Evolutionary conservation across 176 grass and related monocot species (phyloP).

Genomic region (Aechmea fasciata): DNA sequence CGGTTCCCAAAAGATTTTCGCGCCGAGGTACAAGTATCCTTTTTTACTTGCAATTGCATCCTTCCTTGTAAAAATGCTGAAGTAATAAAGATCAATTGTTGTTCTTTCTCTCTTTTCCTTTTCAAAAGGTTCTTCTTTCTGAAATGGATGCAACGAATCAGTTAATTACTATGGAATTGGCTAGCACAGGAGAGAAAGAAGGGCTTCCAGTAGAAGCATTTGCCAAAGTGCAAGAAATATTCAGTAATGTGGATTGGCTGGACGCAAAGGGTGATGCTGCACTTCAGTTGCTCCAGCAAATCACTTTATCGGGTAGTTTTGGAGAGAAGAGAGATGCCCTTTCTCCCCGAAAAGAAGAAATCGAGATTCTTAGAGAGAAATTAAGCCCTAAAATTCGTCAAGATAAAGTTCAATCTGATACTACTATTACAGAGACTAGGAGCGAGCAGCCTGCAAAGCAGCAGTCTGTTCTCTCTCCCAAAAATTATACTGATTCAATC

Average conservation of each 20-base stretch:
- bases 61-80: not conserved
- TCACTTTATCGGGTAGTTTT: constrained; percentile 51
- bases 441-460: not conserved
- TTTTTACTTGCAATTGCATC: constrained; percentile 1
- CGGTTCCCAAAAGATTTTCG: constrained; percentile 79
- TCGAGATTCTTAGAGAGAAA: constrained; percentile 15
- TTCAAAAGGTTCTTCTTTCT: constrained; percentile 65
- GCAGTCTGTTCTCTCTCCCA: not conserved
- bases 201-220: constrained; percentile 91
- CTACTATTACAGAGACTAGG: not conserved
- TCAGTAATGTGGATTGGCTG: constrained; percentile 87
- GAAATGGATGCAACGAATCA: constrained; percentile 77
- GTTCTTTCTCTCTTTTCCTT: constrained; percentile 18
- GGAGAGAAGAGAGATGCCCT: constrained; percentile 37
- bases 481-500: not conserved
- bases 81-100: constrained; percentile 11
- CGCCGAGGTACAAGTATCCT: constrained; percentile 50
- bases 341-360: constrained; percentile 25
- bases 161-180: constrained; percentile 38
- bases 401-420: constrained; percentile 18
- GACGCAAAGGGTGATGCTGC: constrained; percentile 56
- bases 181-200: constrained; percentile 63
- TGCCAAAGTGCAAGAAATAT: constrained; percentile 91
- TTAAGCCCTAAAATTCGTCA: constrained; percentile 8
- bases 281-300: constrained; percentile 53